phyloP scores from a whole-genome alignment of 768 basidiomycete genomes.

The Leccinum barrowsii region DNA sequence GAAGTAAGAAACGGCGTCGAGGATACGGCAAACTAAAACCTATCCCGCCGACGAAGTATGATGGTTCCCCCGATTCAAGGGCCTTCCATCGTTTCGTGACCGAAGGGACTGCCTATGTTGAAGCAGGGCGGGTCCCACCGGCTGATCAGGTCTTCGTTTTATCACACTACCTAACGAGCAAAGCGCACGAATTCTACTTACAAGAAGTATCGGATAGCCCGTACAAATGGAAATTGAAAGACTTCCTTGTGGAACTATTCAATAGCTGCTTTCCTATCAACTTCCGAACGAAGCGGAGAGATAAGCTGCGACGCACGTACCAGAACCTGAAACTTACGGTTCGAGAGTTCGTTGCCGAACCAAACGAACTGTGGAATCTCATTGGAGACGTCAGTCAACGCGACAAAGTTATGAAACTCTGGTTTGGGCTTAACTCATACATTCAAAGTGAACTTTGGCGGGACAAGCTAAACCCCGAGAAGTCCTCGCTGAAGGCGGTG shows the following conservation, averaged over 20 bases:
- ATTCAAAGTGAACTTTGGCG: background rate
- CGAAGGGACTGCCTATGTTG: background rate
- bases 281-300: background rate
- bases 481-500: background rate
- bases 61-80: background rate
- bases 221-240: background rate
- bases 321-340: background rate
- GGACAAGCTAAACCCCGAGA: background rate
- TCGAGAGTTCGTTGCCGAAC: background rate
- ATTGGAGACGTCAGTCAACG: background rate
- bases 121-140: background rate
- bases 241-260: background rate
- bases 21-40: background rate
- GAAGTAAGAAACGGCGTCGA: background rate
- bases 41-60: background rate
- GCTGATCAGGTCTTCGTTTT: background rate
- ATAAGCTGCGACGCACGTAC: background rate
- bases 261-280: background rate
- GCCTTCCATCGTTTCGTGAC: background rate
- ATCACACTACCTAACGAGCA: background rate
- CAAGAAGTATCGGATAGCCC: background rate
- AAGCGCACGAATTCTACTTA: background rate
- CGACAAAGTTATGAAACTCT: background rate
- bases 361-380: background rate
- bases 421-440: background rate